phyloP scores from a whole-genome alignment of 2,329 filamentous ascomycete species.

The Diplodia intermedia region DNA sequence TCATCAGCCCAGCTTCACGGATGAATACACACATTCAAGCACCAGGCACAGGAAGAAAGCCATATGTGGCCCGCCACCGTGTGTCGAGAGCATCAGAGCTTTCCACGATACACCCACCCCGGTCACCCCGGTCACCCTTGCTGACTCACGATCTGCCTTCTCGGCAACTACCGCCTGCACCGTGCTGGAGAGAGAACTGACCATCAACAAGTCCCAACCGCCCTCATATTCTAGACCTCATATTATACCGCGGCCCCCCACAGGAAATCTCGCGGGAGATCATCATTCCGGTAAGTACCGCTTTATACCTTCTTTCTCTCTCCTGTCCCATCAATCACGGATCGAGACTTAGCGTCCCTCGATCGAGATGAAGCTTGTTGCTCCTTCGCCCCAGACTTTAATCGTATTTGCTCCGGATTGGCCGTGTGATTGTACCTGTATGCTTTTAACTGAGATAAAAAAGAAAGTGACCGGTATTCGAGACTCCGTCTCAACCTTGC shows the following conservation, averaged over 20 bases:
- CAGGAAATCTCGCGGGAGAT: slow-evolving; percentile 20
- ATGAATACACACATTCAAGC: no score
- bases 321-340: neutral
- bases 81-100: neutral
- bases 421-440: neutral
- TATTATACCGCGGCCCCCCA: neutral
- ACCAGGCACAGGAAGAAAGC: no score
- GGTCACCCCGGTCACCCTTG: neutral
- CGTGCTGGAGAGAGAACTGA: neutral
- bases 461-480: no score
- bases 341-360: neutral
- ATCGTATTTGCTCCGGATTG: neutral
- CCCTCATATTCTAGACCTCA: neutral
- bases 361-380: neutral
- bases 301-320: neutral
- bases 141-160: neutral
- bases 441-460: neutral
- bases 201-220: neutral
- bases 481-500: neutral
- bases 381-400: neutral
- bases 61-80: neutral
- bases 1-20: no score
- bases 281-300: slow-evolving; percentile 13
- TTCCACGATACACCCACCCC: neutral
- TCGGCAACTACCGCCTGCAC: neutral